Evolutionary conservation across 768 basidiomycete genomes (phyloP).

Genomic region (Lactarius evosmus): DNA sequence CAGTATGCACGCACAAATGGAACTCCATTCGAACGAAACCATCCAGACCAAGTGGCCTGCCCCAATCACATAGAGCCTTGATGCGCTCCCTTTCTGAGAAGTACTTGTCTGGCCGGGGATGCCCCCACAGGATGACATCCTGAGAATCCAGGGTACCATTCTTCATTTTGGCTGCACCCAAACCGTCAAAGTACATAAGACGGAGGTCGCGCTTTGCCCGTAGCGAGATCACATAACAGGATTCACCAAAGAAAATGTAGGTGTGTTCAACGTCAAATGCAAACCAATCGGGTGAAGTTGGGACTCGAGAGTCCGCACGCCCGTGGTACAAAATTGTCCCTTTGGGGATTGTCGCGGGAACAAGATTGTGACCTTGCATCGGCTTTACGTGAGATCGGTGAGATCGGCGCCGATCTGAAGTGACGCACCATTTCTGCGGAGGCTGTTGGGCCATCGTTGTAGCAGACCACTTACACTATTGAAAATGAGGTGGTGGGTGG

Average conservation of each 20-base stretch:
- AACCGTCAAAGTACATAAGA: conserved; percentile 26
- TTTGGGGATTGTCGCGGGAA: conserved; percentile 21
- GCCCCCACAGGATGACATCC: conserved; percentile 38
- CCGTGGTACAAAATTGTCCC: conserved; percentile 28
- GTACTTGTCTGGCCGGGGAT: conserved; percentile 26
- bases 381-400: background rate
- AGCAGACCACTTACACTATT: conserved; percentile 36
- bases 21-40: conserved; percentile 34
- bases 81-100: conserved; percentile 33
- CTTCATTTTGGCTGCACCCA: conserved; percentile 26
- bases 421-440: conserved; percentile 27
- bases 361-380: conserved; percentile 19
- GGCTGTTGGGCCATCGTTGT: conserved; percentile 41
- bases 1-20: conserved; percentile 19
- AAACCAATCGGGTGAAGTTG: conserved; percentile 21
- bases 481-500: conserved; percentile 38
- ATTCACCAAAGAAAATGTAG: conserved; percentile 10
- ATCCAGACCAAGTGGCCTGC: conserved; percentile 34
- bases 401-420: background rate
- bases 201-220: conserved; percentile 22
- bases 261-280: conserved; percentile 26
- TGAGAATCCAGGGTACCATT: conserved; percentile 38
- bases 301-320: conserved; percentile 7
- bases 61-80: conserved; percentile 37
- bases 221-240: conserved; percentile 15